phyloP scores from a whole-genome alignment of 208 protist genomes.

The Trichomonas tenax region DNA sequence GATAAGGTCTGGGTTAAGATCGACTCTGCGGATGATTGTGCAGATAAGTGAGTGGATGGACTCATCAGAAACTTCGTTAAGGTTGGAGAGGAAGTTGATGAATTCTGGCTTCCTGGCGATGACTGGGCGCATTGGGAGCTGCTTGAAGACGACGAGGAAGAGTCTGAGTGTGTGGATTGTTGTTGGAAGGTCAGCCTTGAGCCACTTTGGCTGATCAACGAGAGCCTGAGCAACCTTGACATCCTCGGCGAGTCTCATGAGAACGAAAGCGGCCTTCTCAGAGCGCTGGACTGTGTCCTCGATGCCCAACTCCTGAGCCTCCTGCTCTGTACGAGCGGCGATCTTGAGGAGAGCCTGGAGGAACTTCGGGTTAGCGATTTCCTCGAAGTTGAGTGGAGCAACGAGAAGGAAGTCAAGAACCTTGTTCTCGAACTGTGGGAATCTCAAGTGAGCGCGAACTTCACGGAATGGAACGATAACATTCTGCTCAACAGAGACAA shows the following conservation, averaged over 20 bases:
- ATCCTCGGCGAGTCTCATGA: not conserved
- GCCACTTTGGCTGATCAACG: not conserved
- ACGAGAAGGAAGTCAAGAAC: not conserved
- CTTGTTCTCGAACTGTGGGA: not conserved
- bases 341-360: not conserved
- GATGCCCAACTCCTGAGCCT: not conserved
- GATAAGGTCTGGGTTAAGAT: not conserved
- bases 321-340: not conserved
- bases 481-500: not conserved
- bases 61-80: not conserved
- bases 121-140: not conserved
- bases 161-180: not conserved
- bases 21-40: not conserved
- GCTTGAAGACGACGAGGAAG: not conserved
- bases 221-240: not conserved
- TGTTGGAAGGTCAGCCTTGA: not conserved
- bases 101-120: not conserved
- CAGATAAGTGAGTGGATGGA: not conserved
- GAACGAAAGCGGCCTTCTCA: not conserved
- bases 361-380: not conserved
- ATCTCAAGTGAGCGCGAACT: not conserved
- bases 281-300: not conserved
- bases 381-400: not conserved
- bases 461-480: not conserved
- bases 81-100: not conserved